Evolutionary conservation across 1,139 yeast genomes (phyloP).

Genomic region (Pneumocystis wakefieldiae): DNA sequence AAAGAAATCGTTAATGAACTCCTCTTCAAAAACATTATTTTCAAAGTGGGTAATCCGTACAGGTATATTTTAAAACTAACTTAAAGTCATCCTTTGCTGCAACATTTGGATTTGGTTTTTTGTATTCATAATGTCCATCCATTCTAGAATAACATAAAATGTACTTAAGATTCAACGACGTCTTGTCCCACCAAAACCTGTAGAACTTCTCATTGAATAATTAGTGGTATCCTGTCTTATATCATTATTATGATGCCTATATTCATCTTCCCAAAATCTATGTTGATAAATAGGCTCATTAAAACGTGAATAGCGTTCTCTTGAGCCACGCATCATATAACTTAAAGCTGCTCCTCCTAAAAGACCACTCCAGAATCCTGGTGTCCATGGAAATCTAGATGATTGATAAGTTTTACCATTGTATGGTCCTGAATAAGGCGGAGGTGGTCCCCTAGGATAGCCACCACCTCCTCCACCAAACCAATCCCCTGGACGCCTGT

Average conservation of each 20-base stretch:
- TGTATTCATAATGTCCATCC: not conserved
- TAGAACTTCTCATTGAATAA: not conserved
- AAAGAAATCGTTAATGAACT: not conserved
- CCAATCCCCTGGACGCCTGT: not conserved
- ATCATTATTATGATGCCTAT: not conserved
- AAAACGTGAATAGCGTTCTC: not conserved
- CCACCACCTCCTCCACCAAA: not conserved
- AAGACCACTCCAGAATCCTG: constrained; percentile 2
- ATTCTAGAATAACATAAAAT: not conserved
- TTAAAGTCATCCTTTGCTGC: not conserved
- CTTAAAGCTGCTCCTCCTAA: not conserved
- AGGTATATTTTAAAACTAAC: not conserved
- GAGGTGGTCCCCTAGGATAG: not conserved
- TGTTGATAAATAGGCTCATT: not conserved
- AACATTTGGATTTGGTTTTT: not conserved
- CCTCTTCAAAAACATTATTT: not conserved
- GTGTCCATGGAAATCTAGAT: not conserved
- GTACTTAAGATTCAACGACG: not conserved
- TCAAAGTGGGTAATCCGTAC: not conserved
- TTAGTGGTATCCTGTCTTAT: not conserved
- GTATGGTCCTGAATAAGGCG: not conserved
- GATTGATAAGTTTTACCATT: not conserved
- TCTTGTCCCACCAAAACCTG: constrained; percentile 1
- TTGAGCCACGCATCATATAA: not conserved
- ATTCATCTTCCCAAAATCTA: not conserved